These are phyloP conservation scores for Aureobasidium sp. DNA, from an alignment of 2,329 filamentous ascomycete genomes.

Conservation along the genomic window DNA sequence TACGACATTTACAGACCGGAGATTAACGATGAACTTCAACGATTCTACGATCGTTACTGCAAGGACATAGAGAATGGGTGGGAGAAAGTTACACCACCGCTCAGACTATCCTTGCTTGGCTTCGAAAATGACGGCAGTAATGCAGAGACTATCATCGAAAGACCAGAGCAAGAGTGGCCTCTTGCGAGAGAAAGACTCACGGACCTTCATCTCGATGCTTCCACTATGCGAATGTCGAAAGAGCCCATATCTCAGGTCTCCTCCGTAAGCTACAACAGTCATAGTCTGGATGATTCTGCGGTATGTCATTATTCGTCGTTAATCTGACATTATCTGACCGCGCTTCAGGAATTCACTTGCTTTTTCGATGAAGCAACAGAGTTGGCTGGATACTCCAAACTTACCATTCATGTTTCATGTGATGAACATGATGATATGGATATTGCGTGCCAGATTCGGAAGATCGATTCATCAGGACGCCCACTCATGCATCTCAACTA, in stretches of 20 bases:
- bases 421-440: not conserved
- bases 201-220: not conserved
- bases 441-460: not conserved
- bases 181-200: not conserved
- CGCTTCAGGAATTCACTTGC: not conserved
- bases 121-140: not conserved
- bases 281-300: not conserved
- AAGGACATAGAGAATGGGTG: constrained; percentile 38
- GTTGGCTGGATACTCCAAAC: not conserved
- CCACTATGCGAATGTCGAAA: not conserved
- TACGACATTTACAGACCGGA: not conserved
- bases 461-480: not conserved
- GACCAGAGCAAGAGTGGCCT: not conserved
- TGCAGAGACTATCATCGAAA: not conserved
- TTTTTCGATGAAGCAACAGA: not conserved
- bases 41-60: constrained; percentile 42
- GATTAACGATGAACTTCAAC: not conserved
- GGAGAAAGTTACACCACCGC: constrained; percentile 27
- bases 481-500: not conserved
- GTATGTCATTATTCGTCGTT: not conserved
- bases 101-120: not conserved
- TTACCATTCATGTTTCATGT: not conserved
- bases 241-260: not conserved
- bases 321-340: not conserved
- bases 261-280: not conserved